These are phyloP conservation scores for Trichoderma gamsii DNA, from an alignment of 495 filamentous ascomycete species.

Conservation along the genomic window DNA sequence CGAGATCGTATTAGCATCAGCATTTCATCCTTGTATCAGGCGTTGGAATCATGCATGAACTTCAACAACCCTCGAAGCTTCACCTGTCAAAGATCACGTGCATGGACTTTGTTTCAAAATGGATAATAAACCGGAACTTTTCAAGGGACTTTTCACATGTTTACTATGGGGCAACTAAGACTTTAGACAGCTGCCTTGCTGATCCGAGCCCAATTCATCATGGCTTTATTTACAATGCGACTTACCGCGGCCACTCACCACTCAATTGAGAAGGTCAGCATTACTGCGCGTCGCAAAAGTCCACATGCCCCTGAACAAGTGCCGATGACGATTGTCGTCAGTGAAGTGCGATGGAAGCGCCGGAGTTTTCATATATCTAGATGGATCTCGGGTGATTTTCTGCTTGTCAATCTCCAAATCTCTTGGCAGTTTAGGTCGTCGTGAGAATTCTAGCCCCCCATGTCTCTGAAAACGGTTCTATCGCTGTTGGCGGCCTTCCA, in stretches of 20 bases:
- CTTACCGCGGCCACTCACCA: background rate
- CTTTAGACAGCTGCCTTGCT: background rate
- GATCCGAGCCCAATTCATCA: slow-evolving; percentile 6
- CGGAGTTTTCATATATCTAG: background rate
- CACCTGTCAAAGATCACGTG: no score
- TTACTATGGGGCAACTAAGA: background rate
- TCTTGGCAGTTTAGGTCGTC: background rate
- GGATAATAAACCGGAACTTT: no score
- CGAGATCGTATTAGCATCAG: no score
- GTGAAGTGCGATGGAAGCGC: background rate
- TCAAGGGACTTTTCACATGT: background rate
- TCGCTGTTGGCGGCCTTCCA: slow-evolving; percentile 6
- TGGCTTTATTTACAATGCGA: slow-evolving; percentile 8
- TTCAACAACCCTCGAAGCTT: no score
- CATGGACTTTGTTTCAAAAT: no score
- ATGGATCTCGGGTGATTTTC: background rate
- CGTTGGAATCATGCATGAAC: no score
- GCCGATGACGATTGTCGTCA: background rate
- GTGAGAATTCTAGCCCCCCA: background rate
- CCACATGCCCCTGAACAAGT: background rate
- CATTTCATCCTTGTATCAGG: no score
- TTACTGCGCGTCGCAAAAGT: background rate
- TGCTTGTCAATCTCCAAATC: background rate
- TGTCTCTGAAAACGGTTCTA: slow-evolving; percentile 5
- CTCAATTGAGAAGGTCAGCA: slow-evolving; percentile 8